Base-by-base conservation (phyloP, 768 basidiomycete genomes). In the Lactarius evosmus region DNA sequence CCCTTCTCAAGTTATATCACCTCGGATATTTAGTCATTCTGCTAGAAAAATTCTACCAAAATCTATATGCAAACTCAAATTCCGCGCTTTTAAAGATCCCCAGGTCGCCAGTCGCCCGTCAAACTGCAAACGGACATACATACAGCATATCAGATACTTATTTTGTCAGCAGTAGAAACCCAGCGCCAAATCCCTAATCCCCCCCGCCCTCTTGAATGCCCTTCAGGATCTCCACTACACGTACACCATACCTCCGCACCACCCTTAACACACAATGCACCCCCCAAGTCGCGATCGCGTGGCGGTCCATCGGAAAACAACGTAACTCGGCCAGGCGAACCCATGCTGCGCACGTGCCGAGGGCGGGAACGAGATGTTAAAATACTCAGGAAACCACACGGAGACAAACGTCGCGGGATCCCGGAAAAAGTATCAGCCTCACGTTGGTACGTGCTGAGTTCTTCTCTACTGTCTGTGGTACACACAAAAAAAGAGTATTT, bases 301-400 rank as follows among this genome's bases (percentile, higher is more conserved):
- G 96, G 77, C 52, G 98, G 76, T 19, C 80, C 80, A 5, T 91
- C 93, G 71, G 98, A 98, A 57, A 94, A 93, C 83, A 16, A 98
- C 69, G 73, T 94, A 85, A 52, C 80, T 82, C 0, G 96, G 94
- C 90, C 92, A 95, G 65, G 84, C 77, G 65, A 95, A 90, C 27
- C 38, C 56, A 60, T 58, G 70, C 85, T 91, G 91, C 0, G 71
- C 71, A 32, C 76, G 68, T 12, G 30, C 22, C 0, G 89, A 91
- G 7, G 78, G 77, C 0, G 91, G 91, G 70, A 91, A 95, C 0
- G 74, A 62, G 0, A 79, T 70, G 70, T 93, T 74, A 7, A 94
- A 88, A 9, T 57, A 51, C 4, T 70, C 60, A 2, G 95, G 93
- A 72, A 98, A 94, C 62, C 84, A 84, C 0, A 75, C 75, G 30